Evolutionary conservation across 2,329 filamentous ascomycete genomes (phyloP).

Genomic region (Penicillium decumbens): DNA sequence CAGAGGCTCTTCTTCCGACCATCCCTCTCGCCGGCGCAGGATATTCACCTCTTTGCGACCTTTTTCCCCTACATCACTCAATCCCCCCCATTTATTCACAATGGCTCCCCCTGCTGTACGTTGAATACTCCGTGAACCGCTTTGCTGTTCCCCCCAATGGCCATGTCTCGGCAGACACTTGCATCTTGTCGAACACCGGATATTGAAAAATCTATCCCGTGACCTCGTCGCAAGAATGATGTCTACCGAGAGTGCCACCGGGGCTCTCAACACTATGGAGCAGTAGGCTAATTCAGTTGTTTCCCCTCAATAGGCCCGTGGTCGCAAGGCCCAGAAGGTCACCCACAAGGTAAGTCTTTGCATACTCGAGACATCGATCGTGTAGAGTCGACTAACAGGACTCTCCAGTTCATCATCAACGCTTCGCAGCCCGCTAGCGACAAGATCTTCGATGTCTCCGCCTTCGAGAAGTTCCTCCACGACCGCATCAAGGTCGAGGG

Average conservation of each 20-base stretch:
- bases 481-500: constrained; percentile 99
- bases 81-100: constrained; percentile 48
- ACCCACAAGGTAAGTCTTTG: constrained; percentile 44
- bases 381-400: constrained; percentile 1
- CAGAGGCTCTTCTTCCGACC: constrained; percentile 27
- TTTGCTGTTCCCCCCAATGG: constrained; percentile 77
- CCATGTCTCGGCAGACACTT: constrained; percentile 23
- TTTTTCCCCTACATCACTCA: constrained; percentile 32
- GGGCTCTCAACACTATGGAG: constrained; percentile 44
- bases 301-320: constrained; percentile 45
- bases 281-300: constrained; percentile 90
- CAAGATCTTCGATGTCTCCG: constrained; percentile 99
- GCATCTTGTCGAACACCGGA: constrained; percentile 3
- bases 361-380: not conserved
- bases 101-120: constrained; percentile 90
- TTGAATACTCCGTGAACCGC: constrained; percentile 58
- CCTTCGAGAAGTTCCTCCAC: constrained; percentile 99
- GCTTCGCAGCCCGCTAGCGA: constrained; percentile 95
- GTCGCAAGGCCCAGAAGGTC: constrained; percentile 47
- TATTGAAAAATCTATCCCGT: constrained; percentile 25
- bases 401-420: constrained; percentile 90
- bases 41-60: constrained; percentile 83
- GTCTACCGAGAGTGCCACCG: constrained; percentile 9
- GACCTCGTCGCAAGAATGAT: not conserved
- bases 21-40: constrained; percentile 61